Percentiles rank a stretch among this genome's conserved stretches.
phyloP scores from a whole-genome alignment of 1,139 yeast species.

The Blastobotrys proliferans region DNA sequence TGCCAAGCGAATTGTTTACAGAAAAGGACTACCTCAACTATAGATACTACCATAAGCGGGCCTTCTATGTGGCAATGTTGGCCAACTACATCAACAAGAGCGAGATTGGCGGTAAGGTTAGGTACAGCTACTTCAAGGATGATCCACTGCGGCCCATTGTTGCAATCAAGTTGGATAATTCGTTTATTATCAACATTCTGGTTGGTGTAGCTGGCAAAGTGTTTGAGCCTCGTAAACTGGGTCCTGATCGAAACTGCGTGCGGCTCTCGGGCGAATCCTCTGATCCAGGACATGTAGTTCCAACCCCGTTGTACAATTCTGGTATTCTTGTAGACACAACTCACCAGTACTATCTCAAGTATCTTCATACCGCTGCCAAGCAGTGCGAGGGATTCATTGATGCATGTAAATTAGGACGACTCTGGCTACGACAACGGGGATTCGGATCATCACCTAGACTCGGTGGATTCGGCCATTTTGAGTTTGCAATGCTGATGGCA shows the following conservation, averaged over 20 bases:
- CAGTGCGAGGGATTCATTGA: constrained; percentile 81
- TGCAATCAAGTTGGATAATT: constrained; percentile 24
- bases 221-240: constrained; percentile 71
- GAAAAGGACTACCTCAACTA: constrained; percentile 88
- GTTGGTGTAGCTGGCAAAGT: constrained; percentile 67
- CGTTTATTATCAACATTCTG: constrained; percentile 62
- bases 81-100: constrained; percentile 49
- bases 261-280: constrained; percentile 43
- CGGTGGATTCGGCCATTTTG: constrained; percentile 92
- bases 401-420: constrained; percentile 79
- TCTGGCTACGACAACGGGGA: constrained; percentile 89
- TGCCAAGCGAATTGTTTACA: constrained; percentile 73
- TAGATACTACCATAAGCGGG: constrained; percentile 83
- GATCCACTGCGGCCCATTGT: constrained; percentile 35
- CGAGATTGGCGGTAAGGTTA: constrained; percentile 39
- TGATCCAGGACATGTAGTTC: constrained; percentile 47
- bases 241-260: constrained; percentile 62
- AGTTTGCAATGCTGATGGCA: constrained; percentile 77
- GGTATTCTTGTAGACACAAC: constrained; percentile 68
- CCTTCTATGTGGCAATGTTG: constrained; percentile 77
- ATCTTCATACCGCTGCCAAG: constrained; percentile 68
- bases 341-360: constrained; percentile 66
- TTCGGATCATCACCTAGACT: constrained; percentile 48
- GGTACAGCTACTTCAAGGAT: constrained; percentile 50
- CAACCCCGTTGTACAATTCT: constrained; percentile 85